Percentiles rank a stretch among this genome's conserved stretches.
phyloP scores from a whole-genome alignment of 805 yeast genomes.

The Spathaspora hagerdaliae region DNA sequence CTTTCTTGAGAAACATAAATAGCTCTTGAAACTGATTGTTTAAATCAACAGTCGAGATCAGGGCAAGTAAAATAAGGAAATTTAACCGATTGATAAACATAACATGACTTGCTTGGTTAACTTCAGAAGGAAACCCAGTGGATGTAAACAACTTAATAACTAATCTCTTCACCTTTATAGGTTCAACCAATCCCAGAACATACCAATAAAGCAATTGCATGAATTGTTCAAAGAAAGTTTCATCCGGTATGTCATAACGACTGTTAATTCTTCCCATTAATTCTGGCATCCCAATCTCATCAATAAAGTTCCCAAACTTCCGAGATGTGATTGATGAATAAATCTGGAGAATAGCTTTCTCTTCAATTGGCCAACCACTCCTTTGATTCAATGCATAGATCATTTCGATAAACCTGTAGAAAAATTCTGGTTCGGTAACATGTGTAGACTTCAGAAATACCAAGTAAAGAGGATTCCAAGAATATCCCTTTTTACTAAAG shows the following conservation, averaged over 20 bases:
- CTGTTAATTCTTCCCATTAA: slow-evolving; percentile 18
- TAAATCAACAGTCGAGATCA: slow-evolving; percentile 30
- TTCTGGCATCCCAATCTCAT: slow-evolving; percentile 24
- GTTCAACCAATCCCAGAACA: slow-evolving; percentile 21
- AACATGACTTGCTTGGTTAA: slow-evolving; percentile 20
- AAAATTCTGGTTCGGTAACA: slow-evolving; percentile 12
- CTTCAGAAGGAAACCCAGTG: slow-evolving; percentile 29
- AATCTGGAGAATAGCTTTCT: slow-evolving; percentile 24
- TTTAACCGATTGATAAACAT: slow-evolving; percentile 37
- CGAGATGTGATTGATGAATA: slow-evolving; percentile 27
- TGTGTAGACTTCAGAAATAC: slow-evolving; percentile 2
- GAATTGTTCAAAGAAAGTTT: slow-evolving; percentile 32
- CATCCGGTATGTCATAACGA: slow-evolving; percentile 24
- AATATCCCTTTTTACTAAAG: not conserved
- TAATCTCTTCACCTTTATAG: slow-evolving; percentile 21
- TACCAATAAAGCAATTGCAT: slow-evolving; percentile 31
- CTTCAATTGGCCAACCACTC: slow-evolving; percentile 30
- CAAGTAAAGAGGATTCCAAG: slow-evolving; percentile 4
- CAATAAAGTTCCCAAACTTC: slow-evolving; percentile 33
- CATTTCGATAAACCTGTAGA: slow-evolving; percentile 24
- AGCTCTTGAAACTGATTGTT: slow-evolving; percentile 24
- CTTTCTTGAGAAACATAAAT: slow-evolving; percentile 17
- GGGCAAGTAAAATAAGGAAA: slow-evolving; percentile 29
- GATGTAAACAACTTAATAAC: slow-evolving; percentile 35
- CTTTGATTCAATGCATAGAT: slow-evolving; percentile 21